A percentile compares a stretch with the other conserved stretches of the same genome.
These are phyloP conservation scores for Acanthamoeba sp. DNA, from an alignment of 208 protist genomes.

Conservation along the genomic window DNA sequence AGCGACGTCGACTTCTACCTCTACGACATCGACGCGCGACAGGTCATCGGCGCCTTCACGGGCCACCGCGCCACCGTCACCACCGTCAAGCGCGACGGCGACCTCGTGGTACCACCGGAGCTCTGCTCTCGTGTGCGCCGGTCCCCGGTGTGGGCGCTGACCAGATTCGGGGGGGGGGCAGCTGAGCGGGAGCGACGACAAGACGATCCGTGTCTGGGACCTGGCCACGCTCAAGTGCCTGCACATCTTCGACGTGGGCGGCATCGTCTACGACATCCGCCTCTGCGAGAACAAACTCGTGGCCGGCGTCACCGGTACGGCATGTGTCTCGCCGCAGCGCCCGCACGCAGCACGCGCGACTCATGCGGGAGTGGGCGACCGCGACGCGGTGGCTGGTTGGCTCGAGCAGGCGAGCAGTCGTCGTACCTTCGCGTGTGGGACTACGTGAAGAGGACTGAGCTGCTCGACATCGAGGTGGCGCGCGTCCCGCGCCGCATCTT, in stretches of 20 bases:
- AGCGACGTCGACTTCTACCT: slow-evolving; percentile 32
- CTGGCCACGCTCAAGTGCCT: slow-evolving; percentile 43
- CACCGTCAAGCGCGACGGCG: slow-evolving; percentile 30
- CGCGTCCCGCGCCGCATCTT: slow-evolving; percentile 28
- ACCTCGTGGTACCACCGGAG: not conserved
- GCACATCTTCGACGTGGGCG: not conserved
- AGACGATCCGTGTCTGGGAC: slow-evolving; percentile 49
- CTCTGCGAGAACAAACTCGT: slow-evolving; percentile 58
- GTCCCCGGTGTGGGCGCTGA: not conserved
- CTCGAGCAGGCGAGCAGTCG: not conserved
- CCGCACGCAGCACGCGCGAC: not conserved
- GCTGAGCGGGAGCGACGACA: slow-evolving; percentile 58
- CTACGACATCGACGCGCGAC: not conserved
- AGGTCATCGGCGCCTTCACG: slow-evolving; percentile 55
- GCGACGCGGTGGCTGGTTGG: not conserved
- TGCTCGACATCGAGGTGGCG: not conserved
- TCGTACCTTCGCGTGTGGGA: slow-evolving; percentile 7
- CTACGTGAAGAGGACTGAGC: not conserved
- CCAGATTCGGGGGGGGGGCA: not conserved
- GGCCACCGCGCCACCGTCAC: slow-evolving; percentile 17
- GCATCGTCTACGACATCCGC: slow-evolving; percentile 58
- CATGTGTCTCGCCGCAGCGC: not conserved
- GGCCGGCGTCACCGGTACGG: slow-evolving; percentile 61
- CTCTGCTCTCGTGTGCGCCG: not conserved
- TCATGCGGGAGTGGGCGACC: not conserved